These are phyloP conservation scores for Limnanthes douglasii DNA, from an alignment of 345 rosid species.

Conservation along the genomic window DNA sequence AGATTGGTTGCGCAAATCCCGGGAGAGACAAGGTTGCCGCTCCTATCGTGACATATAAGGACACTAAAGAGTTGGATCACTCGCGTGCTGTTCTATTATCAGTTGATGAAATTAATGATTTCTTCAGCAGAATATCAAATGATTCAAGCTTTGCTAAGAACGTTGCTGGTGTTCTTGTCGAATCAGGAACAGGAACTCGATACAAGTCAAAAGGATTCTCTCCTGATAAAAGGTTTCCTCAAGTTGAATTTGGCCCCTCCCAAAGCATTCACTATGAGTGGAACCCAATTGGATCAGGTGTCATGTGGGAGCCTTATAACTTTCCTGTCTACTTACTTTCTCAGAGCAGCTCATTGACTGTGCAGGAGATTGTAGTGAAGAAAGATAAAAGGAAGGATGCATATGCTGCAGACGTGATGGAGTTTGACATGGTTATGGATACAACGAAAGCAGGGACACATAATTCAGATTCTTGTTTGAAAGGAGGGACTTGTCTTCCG, in stretches of 20 bases:
- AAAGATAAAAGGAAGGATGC: conserved; percentile 40
- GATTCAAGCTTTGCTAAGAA: conserved; percentile 51
- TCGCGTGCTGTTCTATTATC: conserved; percentile 59
- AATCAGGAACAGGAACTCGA: conserved; percentile 29
- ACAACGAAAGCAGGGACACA: conserved; percentile 82
- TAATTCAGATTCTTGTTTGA: conserved; percentile 77
- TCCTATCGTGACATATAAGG: conserved; percentile 44
- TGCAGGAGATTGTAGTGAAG: conserved; percentile 48
- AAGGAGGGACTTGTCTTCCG: conserved; percentile 80
- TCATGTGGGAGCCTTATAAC: conserved; percentile 59
- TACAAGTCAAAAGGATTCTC: conserved; percentile 54
- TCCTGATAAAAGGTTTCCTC: conserved; percentile 81
- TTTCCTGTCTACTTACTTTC: conserved; percentile 83
- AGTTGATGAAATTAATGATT: conserved; percentile 42
- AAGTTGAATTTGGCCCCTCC: conserved; percentile 72
- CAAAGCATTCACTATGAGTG: conserved; percentile 43
- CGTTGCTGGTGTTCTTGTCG: conserved; percentile 66
- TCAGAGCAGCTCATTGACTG: conserved; percentile 35
- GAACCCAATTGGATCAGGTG: conserved; percentile 83
- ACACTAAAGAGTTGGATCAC: conserved; percentile 22
- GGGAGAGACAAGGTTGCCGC: conserved; percentile 71
- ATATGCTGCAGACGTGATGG: conserved; percentile 52
- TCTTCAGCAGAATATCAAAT: conserved; percentile 57
- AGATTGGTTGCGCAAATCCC: conserved; percentile 93
- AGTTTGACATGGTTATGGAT: conserved; percentile 96